Evolutionary conservation across 208 protist species (phyloP), one percentile per base, ranked within the genome.

Genomic region (Herpetomonas samuelpessoai): DNA sequence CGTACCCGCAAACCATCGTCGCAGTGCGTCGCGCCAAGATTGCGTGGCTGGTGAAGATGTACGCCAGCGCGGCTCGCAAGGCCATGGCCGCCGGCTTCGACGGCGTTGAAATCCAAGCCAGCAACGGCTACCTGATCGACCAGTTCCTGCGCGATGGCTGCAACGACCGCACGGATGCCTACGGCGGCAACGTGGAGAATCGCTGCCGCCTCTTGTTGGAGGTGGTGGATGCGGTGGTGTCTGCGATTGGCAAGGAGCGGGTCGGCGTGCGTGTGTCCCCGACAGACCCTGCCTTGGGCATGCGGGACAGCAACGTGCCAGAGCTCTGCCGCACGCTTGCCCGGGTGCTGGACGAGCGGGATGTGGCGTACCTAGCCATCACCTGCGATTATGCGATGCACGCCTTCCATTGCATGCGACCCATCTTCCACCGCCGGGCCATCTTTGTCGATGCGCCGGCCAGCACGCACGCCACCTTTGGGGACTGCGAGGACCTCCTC

Each of bases 91-190:
- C 86, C 21, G 90, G 90, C 19, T 95, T 96, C 53, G 91, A 96
- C 57, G 86, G 76, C 3, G 68, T 97, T 19, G 79, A 96, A 73
- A 75, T 97, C 27, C 90, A 97, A 54, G 71, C 57, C 3, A 79
- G 68, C 25, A 60, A 92, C 49, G 93, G 89, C 18, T 96, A 96
- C 67, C 57, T 97, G 18, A 62, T 96, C 14, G 73, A 82, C 45
- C 67, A 73, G 38, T 97, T 97, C 63, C 41, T 96, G 24, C 77
- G 58, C 51, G 27, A 59, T 48, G 59, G 57, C n/a, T 51, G 71
- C 29, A 97, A 96, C 60, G 63, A 76, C 29, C 57, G 88, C 30
- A 79, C 60, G 1, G 88, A 82, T 45, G 50, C 76, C 22, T 97
- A 96, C 68, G 92, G 91, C 28, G 92, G 92, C 47, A 69, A 35